Evolutionary conservation across 2,329 filamentous ascomycete genomes (phyloP), one percentile per base, ranked within the genome.

Genomic region (Xylaria sp.): DNA sequence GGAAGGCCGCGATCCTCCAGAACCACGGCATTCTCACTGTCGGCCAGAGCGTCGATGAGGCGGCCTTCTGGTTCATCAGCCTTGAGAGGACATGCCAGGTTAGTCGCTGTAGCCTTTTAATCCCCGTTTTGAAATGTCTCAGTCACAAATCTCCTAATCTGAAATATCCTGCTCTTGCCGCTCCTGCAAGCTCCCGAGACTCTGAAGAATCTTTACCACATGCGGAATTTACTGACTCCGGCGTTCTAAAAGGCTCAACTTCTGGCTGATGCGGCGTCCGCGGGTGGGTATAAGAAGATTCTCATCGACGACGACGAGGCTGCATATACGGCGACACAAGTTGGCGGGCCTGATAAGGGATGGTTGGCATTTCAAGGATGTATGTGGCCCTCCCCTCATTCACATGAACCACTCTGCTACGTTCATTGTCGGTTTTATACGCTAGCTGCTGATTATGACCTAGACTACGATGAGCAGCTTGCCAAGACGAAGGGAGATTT

Each of bases 11-110:
- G 71, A 87, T 90, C 31, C 77, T 91, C 31, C 79, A 86, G 65
- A 91, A 91, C 71, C 89, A 91, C 74, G 89, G 89, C 0, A 77
- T 91, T 11, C 75, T 90, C 55, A 90, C 87, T 0, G 87, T 89
- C 0, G 89, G 89, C 1, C 73, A 73, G 1, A 90, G 87, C 0
- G 87, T 91, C 2, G 89, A 91, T 69, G 89, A 91, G 75, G 88
- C 89, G 0, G 87, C 87, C 0, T 90, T 87, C 73, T 78, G 90
- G 62, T 90, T 89, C 75, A 84, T 85, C 0, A 79, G 87, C 31
- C 84, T 90, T 76, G 89, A 91, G 73, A 81, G 85, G 50, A 86
- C 84, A 20, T 90, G 89, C 73, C 82, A 88, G 64, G 39, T 42
- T 17, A 42, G 39, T 42, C 39, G n/a, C 17, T 20, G 17, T 15